phyloP scores from a whole-genome alignment of 164 flowering plant genomes.

The Litsea cubeba region DNA sequence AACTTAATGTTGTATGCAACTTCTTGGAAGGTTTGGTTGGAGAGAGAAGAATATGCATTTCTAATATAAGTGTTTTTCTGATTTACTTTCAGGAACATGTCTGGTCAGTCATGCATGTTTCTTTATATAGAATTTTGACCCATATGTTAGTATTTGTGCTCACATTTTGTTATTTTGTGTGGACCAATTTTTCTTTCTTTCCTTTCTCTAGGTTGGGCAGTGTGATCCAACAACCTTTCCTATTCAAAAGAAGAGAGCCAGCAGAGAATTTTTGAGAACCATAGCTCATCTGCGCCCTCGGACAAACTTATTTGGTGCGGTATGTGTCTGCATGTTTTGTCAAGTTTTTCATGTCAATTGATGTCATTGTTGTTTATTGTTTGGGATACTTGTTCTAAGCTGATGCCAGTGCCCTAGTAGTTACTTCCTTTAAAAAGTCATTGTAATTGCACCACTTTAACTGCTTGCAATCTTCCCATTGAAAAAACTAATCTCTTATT shows the following conservation, averaged over 20 bases:
- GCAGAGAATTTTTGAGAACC: constrained; percentile 89
- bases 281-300: constrained; percentile 98
- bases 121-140: neutral
- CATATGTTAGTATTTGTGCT: neutral
- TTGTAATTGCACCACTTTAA: too few relatives aligned
- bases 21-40: too few relatives aligned
- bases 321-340: constrained; percentile 31
- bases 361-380: neutral
- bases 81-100: neutral
- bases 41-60: too few relatives aligned
- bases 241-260: constrained; percentile 91
- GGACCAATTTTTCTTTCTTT: neutral
- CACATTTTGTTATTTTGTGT: neutral
- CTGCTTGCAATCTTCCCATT: too few relatives aligned
- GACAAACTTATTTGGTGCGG: constrained; percentile 97
- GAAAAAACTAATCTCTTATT: too few relatives aligned
- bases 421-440: neutral
- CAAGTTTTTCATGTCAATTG: neutral
- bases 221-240: constrained; percentile 84
- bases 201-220: constrained; percentile 60
- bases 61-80: neutral
- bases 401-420: neutral
- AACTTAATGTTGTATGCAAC: too few relatives aligned
- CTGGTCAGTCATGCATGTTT: neutral
- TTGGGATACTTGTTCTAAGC: neutral